phyloP scores from a whole-genome alignment of 2,329 filamentous ascomycete species.

The Aureobasidium lini region DNA sequence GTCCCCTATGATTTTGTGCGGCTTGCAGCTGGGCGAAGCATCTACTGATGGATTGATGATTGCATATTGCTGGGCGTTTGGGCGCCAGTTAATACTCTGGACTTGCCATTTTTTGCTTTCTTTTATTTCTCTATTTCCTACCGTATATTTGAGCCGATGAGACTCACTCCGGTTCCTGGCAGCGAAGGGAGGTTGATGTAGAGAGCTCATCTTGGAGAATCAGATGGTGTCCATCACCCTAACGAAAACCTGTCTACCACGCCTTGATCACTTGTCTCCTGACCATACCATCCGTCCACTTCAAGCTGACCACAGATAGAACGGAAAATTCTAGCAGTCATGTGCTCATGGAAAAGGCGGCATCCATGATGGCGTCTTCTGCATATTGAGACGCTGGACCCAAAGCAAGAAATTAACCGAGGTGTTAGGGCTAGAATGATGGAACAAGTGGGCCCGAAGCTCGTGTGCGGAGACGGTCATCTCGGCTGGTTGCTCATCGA shows the following conservation, averaged over 20 bases:
- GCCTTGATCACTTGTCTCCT: no score
- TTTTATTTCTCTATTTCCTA: background rate
- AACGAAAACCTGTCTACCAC: no score
- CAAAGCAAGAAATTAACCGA: constrained; percentile 12
- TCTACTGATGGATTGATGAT: constrained; percentile 29
- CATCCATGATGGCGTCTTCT: background rate
- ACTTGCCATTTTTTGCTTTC: constrained; percentile 1
- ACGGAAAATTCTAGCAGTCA: background rate
- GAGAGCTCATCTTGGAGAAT: no score
- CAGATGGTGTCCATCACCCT: no score
- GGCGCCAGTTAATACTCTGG: background rate
- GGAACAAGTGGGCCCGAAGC: constrained; percentile 1
- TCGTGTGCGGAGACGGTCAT: constrained; percentile 1
- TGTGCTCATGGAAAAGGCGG: background rate
- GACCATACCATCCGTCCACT: no score
- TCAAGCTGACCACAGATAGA: no score
- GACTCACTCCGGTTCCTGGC: background rate
- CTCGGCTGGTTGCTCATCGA: constrained; percentile 4
- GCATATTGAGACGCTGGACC: background rate
- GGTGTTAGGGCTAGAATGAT: background rate
- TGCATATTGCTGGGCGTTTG: constrained; percentile 6
- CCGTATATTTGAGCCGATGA: background rate
- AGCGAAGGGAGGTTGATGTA: no score
- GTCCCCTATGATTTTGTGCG: constrained; percentile 83
- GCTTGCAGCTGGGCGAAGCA: constrained; percentile 55